Base-by-base conservation (phyloP, 1,139 yeast species). In the Yamadazyma epiphylla region DNA sequence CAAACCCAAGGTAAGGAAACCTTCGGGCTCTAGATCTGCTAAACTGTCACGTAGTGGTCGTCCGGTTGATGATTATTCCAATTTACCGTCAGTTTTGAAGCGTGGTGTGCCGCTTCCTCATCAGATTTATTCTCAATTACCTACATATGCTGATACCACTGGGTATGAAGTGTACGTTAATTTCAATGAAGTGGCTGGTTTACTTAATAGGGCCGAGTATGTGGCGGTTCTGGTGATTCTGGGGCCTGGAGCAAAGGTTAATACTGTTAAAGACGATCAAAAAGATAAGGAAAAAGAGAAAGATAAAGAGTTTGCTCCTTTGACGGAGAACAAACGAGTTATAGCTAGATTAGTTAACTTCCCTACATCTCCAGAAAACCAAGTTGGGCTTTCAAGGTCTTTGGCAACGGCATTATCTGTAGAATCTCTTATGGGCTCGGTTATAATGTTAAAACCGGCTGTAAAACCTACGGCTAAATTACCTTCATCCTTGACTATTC, bases 31-130 rank as follows among this genome's bases (percentile, higher is more conserved):
- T 1, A 51, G 48, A 26, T 48, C 64, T 9, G 49, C 59, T 5
- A 56, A 59, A 17, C 55, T 68, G 2, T 54, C 63, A 4, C 55
- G 56, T 31, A 51, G 58, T 29, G 49, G 55, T 11, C 48, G 49
- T 15, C 44, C 52, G 8, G 24, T 35, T 1, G 70, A 58, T 28
- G 64, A 55, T 29, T 53, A 55, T 30, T 27, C 55, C 4, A 43
- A 33, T 4, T 42, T 51, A 11, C 72, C 76, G 0, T 53, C 68
- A 13, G 58, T 71, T 4, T 50, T 80, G 30, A 57, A 69, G 36
- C 58, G 87, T 49, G 78, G 82, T 1, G 57, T 80, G 3, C 50
- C 82, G 5, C 53, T 77, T 29, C 85, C 86, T 1, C 80, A 77
- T 46, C 32, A 45, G 2, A 35, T 61, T 11, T 65, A 58, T 38